phyloP scores from a whole-genome alignment of 1,284 basidiomycete species.

The Ganoderma meredithae region DNA sequence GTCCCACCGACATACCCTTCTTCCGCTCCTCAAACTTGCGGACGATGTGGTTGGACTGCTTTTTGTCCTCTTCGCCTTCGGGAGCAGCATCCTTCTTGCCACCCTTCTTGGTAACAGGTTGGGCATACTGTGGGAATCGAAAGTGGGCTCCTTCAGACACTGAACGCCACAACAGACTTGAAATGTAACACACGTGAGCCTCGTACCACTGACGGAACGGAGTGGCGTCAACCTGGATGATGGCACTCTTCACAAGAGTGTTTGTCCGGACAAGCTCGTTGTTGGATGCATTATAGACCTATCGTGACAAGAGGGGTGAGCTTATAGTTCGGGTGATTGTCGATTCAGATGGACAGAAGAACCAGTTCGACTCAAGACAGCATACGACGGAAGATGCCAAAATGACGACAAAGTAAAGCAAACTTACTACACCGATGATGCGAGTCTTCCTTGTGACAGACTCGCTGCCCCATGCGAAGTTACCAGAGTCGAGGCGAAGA shows the following conservation, averaged over 20 bases:
- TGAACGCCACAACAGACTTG: neutral
- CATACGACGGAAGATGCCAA: neutral
- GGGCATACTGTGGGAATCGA: slow-evolving; percentile 77
- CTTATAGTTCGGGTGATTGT: neutral
- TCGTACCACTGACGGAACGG: slow-evolving; percentile 99
- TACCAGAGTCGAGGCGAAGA: slow-evolving; percentile 91
- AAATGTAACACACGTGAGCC: slow-evolving; percentile 76
- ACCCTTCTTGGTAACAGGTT: slow-evolving; percentile 88
- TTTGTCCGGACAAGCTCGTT: slow-evolving; percentile 99
- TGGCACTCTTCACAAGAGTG: slow-evolving; percentile 93
- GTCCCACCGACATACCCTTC: slow-evolving; percentile 64
- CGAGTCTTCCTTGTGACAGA: slow-evolving; percentile 92
- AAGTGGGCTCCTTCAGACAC: neutral
- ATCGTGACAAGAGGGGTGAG: neutral
- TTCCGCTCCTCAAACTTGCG: slow-evolving; percentile 88
- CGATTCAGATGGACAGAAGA: neutral
- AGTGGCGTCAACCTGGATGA: slow-evolving; percentile 95
- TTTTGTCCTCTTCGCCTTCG: slow-evolving; percentile 64
- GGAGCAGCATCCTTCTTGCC: slow-evolving; percentile 64
- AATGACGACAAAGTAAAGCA: neutral
- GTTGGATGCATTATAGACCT: slow-evolving; percentile 98
- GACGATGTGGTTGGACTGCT: slow-evolving; percentile 89
- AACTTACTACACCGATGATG: slow-evolving; percentile 91
- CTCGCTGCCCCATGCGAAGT: slow-evolving; percentile 98
- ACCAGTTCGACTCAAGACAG: neutral